Percentiles rank a stretch among this genome's conserved stretches.
These are phyloP conservation scores for Colletotrichum sp. DNA, from an alignment of 2,329 filamentous ascomycete species.

Conservation along the genomic window DNA sequence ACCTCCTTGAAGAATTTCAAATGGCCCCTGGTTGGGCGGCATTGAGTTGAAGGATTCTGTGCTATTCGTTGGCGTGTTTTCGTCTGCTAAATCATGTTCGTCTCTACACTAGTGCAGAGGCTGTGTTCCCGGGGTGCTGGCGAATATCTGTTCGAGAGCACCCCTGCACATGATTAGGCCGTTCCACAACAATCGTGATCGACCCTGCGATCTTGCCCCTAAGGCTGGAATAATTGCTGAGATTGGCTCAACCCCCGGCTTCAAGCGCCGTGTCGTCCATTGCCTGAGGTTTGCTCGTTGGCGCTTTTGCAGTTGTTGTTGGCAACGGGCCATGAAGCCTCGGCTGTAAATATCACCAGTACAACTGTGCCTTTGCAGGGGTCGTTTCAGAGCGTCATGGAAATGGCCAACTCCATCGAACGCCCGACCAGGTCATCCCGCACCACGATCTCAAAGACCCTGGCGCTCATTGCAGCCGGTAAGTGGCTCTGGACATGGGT, in stretches of 20 bases:
- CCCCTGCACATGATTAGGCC: slow-evolving; percentile 50
- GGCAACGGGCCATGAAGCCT: slow-evolving; percentile 63
- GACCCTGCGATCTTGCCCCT: slow-evolving; percentile 65
- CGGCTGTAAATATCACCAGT: slow-evolving; percentile 67
- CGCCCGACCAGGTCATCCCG: slow-evolving; percentile 56
- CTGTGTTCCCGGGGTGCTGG: slow-evolving; percentile 33
- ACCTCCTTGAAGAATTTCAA: background rate
- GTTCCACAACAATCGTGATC: slow-evolving; percentile 57
- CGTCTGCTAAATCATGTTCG: background rate
- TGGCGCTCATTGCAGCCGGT: slow-evolving; percentile 63
- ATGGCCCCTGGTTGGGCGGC: background rate
- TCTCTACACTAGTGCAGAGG: slow-evolving; percentile 28
- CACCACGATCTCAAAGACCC: slow-evolving; percentile 66
- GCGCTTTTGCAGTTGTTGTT: slow-evolving; percentile 56
- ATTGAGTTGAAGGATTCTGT: background rate
- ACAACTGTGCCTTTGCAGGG: slow-evolving; percentile 60
- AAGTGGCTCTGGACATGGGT: slow-evolving; percentile 69
- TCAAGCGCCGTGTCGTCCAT: slow-evolving; percentile 56
- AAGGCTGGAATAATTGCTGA: slow-evolving; percentile 59
- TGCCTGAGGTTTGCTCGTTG: slow-evolving; percentile 46
- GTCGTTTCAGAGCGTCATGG: slow-evolving; percentile 47
- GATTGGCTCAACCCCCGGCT: slow-evolving; percentile 61
- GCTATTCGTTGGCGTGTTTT: background rate
- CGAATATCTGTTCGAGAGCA: slow-evolving; percentile 63
- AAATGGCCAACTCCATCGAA: slow-evolving; percentile 46